Evolutionary conservation across 2,329 filamentous ascomycete genomes (phyloP), one percentile per base, ranked within the genome.

Genomic region (Talaromyces islandicus): DNA sequence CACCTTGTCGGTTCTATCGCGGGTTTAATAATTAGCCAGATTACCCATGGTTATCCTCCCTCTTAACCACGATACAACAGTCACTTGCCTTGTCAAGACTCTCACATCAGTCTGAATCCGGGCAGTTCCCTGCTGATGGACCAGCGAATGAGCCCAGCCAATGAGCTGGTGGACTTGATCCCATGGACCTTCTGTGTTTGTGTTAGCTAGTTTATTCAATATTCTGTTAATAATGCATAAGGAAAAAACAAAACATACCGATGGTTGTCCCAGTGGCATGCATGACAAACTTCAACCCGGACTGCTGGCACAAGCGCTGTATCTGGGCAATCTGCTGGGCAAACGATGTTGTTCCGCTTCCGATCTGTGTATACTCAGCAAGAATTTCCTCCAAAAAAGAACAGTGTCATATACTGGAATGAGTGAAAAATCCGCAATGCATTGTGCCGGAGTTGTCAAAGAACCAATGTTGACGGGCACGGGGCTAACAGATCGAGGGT

Each of bases 261-360:
- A 96, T 83, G 0, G 91, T 96, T 0, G 92, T 96, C 11, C 92
- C 92, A 5, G 91, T 91, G 30, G 89, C 89, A 76, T 96, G 91
- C 90, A 96, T 92, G 43, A 83, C 86, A 70, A 90, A 91, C 64
- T 84, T 86, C 63, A 96, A 75, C 1, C 90, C 90, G 67, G 88
- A 92, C 54, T 83, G 85, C 74, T 88, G 85, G 67, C 96, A 82
- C 53, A 96, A 80, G 58, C 86, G 85, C 77, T 96, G 92, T 25
- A 96, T 90, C 64, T 88, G 85, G 19, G 92, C 91, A 21, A 97
- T 86, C 71, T 96, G 89, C 66, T 88, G 85, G 1, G 89, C 87
- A 11, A 91, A 88, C 1, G 88, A 91, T 54, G 83, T 80, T 50
- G 73, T 85, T 51, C 85, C 85, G 19, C 91, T 92, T 60, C 92